phyloP scores from a whole-genome alignment of 805 yeast genomes.

The Babjeviella inositovora region DNA sequence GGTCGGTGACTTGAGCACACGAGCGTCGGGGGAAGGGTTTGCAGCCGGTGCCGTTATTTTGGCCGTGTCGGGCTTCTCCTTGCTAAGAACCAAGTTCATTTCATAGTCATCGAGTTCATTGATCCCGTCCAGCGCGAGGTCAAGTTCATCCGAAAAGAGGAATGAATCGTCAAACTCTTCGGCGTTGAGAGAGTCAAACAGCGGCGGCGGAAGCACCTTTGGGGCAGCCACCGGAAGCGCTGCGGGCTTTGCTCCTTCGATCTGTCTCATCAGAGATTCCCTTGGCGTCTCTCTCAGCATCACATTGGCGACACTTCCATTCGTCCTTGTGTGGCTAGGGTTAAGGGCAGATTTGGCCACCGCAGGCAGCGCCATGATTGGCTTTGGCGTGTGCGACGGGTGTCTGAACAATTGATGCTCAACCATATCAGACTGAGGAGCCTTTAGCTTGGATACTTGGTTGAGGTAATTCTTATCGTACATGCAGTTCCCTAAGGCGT shows the following conservation, averaged over 20 bases:
- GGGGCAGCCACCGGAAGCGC: conserved; percentile 1
- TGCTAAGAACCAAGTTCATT: conserved; percentile 3
- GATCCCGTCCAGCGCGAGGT: conserved; percentile 2
- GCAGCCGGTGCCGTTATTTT: conserved; percentile 1
- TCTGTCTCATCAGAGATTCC: conserved; percentile 3
- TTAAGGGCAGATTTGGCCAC: conserved; percentile 3
- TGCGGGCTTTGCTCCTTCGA: conserved; percentile 1
- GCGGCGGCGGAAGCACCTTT: not conserved
- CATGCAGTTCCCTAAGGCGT: conserved; percentile 70
- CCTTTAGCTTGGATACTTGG: conserved; percentile 25
- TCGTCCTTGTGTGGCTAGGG: conserved; percentile 4
- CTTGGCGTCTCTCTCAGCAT: too few relatives aligned
- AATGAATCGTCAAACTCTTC: conserved; percentile 28
- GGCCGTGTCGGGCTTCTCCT: not conserved
- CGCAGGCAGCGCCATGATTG: conserved; percentile 2
- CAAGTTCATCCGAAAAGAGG: conserved; percentile 28
- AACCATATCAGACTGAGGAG: conserved; percentile 10
- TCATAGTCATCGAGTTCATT: conserved; percentile 13
- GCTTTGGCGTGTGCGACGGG: conserved; percentile 4
- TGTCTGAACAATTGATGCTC: conserved; percentile 13
- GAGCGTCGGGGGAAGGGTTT: conserved; percentile 1
- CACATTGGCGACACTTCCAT: too few relatives aligned
- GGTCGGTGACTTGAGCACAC: conserved; percentile 1
- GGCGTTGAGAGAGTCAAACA: conserved; percentile 2
- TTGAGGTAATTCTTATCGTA: conserved; percentile 56